Conservation (phyloP, 352 stramenopile genomes). For the Thalassiosira mediterranea region DNA sequence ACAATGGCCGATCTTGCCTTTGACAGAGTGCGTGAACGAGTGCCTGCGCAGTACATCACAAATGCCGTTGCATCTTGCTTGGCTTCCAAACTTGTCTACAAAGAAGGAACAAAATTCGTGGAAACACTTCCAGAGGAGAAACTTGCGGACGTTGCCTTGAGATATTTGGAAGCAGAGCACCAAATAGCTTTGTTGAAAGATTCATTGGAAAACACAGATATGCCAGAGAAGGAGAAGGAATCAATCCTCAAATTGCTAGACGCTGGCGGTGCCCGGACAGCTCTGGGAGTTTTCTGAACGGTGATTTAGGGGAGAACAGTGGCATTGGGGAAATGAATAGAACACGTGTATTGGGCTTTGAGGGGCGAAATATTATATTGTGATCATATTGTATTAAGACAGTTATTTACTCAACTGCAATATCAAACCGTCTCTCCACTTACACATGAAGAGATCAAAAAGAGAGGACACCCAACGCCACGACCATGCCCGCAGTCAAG, state of each 20-base stretch:
- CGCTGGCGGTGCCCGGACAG: constrained; percentile 75
- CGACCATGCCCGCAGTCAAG: no score
- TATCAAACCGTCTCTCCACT: no score
- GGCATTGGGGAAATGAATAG: no score
- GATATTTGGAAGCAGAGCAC: constrained; percentile 95
- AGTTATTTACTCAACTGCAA: no score
- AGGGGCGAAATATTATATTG: no score
- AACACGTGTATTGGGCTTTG: no score
- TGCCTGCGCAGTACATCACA: constrained; percentile 95
- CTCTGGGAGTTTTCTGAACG: constrained; percentile 82
- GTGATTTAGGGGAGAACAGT: no score
- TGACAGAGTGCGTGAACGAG: constrained; percentile 90
- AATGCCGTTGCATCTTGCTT: constrained; percentile 95
- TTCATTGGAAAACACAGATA: constrained; percentile 57
- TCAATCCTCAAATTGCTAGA: constrained; percentile 77
- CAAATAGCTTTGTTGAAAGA: constrained; percentile 87
- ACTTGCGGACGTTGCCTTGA: constrained; percentile 90
- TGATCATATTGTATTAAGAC: no score
- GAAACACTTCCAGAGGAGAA: constrained; percentile 90
- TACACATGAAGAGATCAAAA: no score
- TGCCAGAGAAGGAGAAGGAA: constrained; percentile 76
- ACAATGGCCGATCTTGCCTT: constrained; percentile 93
- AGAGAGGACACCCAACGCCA: no score
- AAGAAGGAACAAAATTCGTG: constrained; percentile 95
- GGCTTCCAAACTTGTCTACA: constrained; percentile 97